phyloP scores from a whole-genome alignment of 805 yeast genomes.

The Hanseniaspora occidentalis region DNA sequence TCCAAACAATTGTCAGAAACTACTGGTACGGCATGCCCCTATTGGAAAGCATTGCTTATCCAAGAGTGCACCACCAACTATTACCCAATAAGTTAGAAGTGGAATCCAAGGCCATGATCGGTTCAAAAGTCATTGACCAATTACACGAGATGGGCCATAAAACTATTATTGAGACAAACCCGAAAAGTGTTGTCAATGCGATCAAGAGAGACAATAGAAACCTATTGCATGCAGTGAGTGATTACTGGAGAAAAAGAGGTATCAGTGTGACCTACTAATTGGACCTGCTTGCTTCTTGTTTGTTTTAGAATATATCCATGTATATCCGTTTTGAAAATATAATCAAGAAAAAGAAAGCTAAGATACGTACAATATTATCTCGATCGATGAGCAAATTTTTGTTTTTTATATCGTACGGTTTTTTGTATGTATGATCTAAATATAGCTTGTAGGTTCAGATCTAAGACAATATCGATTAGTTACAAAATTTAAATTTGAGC shows the following conservation, averaged over 20 bases:
- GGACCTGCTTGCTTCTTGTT: not conserved
- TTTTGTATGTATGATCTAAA: too few relatives aligned
- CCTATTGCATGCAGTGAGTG: conserved; percentile 64
- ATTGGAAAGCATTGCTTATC: conserved; percentile 60
- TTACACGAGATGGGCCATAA: conserved; percentile 38
- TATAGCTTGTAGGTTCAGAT: too few relatives aligned
- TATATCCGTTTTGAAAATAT: not conserved
- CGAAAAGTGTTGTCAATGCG: conserved; percentile 49
- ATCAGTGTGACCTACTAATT: conserved; percentile 15
- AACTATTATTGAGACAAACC: conserved; percentile 27
- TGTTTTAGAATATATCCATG: not conserved
- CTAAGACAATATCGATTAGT: too few relatives aligned
- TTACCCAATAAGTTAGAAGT: conserved; percentile 56
- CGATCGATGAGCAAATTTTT: too few relatives aligned
- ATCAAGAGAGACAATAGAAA: conserved; percentile 29
- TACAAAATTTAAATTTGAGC: too few relatives aligned
- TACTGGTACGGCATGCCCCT: conserved; percentile 47
- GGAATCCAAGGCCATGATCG: conserved; percentile 37
- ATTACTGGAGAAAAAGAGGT: conserved; percentile 83
- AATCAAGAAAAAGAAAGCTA: too few relatives aligned
- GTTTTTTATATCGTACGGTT: too few relatives aligned
- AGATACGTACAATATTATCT: too few relatives aligned
- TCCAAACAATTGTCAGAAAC: conserved; percentile 64
- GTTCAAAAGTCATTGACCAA: conserved; percentile 26
- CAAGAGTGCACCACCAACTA: conserved; percentile 83